Percentiles rank a stretch among this genome's conserved stretches.
phyloP scores from a whole-genome alignment of 2,329 filamentous ascomycete species.

The Emmonsiellopsis sp. region DNA sequence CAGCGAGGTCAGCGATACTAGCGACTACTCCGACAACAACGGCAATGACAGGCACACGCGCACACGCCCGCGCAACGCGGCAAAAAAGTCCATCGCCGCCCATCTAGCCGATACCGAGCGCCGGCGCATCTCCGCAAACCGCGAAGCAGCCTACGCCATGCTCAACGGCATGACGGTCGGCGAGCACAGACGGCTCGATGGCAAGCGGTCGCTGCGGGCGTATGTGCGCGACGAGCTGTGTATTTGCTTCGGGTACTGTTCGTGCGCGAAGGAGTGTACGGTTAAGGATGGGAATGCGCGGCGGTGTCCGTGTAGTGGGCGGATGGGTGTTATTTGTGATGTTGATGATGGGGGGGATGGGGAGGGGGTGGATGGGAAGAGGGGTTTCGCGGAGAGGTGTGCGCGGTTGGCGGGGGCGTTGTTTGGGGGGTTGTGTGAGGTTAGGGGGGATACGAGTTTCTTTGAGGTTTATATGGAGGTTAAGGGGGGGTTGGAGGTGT shows the following conservation, averaged over 20 bases:
- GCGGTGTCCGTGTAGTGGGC: conserved; percentile 27
- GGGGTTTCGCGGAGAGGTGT: conserved; percentile 16
- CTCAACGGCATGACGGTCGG: conserved; percentile 27
- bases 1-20: not conserved
- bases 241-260: conserved; percentile 24
- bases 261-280: conserved; percentile 26
- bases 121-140: conserved; percentile 19
- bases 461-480: conserved; percentile 17
- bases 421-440: conserved; percentile 21
- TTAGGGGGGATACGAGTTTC: conserved; percentile 14
- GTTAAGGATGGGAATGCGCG: conserved; percentile 14
- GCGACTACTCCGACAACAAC: not conserved
- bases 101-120: conserved; percentile 12
- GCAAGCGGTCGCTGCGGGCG: conserved; percentile 15
- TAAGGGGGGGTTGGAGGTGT: conserved; percentile 15
- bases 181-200: conserved; percentile 22
- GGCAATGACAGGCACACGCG: too few relatives aligned
- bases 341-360: conserved; percentile 8
- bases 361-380: conserved; percentile 8
- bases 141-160: conserved; percentile 23
- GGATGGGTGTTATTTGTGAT: conserved; percentile 21
- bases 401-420: conserved; percentile 20
- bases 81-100: conserved; percentile 6
- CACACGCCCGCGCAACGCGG: not conserved
- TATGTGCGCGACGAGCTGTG: conserved; percentile 26